Base-by-base conservation (phyloP, 176 grass and related monocot species). In the Oryza brachyantha region DNA sequence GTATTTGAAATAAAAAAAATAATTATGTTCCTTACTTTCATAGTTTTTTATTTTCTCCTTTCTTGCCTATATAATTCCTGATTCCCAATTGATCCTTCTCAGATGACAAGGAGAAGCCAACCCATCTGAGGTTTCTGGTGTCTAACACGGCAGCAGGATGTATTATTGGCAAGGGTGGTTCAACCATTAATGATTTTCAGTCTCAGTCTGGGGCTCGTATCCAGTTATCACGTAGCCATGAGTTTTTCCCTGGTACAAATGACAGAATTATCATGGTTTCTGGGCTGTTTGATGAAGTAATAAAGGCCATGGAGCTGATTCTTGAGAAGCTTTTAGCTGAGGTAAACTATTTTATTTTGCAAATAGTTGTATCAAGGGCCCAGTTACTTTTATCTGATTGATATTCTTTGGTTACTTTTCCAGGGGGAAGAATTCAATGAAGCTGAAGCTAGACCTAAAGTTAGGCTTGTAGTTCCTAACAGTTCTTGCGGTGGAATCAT, bases 191-290 rank as follows among this genome's bases (percentile, higher is more conserved):
- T 90, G 95, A 97, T 19, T 94, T 97, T 29, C 95, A 97, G 77
- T 88, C 95, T 62, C 83, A 94, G 61, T 98, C 95, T 48, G 87
- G 92, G 52, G 87, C 95, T 75, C 95, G 95, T 81, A 98, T 98
- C 69, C 95, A 98, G 48, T 72, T 97, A 66, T 97, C 95, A 59
- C 95, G 95, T 40, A 92, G 87, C 74, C 87, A 97, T 80, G 95
- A 97, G 65, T 94, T 92, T 61, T 97, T 97, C 79, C 95, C 95
- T 79, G 92, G 91, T 64, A 97, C 95, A 75, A 94, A 93, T 70
- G 95, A 97, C 71, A 90, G 95, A 73, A 92, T 94, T 79, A 90
- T 97, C 84, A 89, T 97, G 88, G 88, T 92, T 81, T 97, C 95
- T 90, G 96, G 96, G 26, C 36, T 77, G 19, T 88, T 92, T 90